phyloP scores from a whole-genome alignment of 129 eudicot genomes.

The Chrysanthemum seticuspe region DNA sequence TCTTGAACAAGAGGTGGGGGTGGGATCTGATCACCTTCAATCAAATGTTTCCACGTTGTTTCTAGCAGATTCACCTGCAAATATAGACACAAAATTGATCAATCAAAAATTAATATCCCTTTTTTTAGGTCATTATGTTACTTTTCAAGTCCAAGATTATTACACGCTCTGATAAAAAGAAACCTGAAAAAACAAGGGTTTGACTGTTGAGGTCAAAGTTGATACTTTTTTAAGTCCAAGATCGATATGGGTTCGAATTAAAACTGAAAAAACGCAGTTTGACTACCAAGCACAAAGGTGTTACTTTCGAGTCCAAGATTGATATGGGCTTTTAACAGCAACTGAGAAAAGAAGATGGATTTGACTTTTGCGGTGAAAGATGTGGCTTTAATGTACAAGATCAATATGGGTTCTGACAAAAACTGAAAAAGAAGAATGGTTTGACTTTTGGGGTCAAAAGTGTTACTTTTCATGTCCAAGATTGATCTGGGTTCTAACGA shows the following conservation, averaged over 20 bases:
- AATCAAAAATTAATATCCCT: neutral
- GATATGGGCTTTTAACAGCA: neutral
- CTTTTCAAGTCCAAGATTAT: constrained; percentile 10
- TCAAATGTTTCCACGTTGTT: constrained; percentile 73
- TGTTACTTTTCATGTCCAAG: constrained; percentile 3
- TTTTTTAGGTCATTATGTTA: neutral
- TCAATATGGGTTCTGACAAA: neutral
- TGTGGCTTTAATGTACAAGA: neutral
- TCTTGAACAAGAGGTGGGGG: constrained; percentile 60
- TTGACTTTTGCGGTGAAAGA: constrained; percentile 19
- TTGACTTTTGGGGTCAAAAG: constrained; percentile 16
- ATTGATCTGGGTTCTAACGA: neutral
- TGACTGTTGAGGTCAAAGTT: constrained; percentile 15
- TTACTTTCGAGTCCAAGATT: constrained; percentile 1
- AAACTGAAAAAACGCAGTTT: neutral
- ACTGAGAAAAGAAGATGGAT: neutral
- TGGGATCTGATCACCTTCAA: constrained; percentile 54
- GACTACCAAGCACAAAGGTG: neutral
- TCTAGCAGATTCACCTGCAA: constrained; percentile 60
- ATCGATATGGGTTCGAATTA: neutral
- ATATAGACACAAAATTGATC: neutral
- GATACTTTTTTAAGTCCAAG: neutral
- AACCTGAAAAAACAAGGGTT: neutral
- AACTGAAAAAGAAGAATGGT: neutral
- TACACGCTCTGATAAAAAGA: neutral